phyloP scores from a whole-genome alignment of 2,329 filamentous ascomycete genomes.

The Ophiostoma triangulosporum region DNA sequence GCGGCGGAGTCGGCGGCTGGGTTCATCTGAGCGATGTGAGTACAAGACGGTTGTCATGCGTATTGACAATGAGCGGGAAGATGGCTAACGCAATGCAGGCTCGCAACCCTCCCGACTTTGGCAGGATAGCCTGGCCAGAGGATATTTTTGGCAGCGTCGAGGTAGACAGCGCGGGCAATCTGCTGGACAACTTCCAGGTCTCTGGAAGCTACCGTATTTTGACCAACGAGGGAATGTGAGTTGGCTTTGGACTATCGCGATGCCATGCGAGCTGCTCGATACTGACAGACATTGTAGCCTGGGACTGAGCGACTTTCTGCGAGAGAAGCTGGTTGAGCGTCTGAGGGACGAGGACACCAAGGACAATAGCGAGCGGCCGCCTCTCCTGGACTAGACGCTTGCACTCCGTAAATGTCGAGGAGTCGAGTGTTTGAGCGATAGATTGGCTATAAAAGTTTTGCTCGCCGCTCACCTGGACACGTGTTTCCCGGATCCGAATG shows the following conservation, averaged over 20 bases:
- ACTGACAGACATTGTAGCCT: constrained; percentile 25
- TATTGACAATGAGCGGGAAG: neutral
- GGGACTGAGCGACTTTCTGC: constrained; percentile 40
- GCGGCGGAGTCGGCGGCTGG: constrained; percentile 46
- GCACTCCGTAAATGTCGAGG: too few species aligned
- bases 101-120: constrained; percentile 52
- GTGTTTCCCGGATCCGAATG: too few species aligned
- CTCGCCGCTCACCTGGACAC: too few species aligned
- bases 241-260: constrained; percentile 13
- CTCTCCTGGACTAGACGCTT: constrained; percentile 8
- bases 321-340: constrained; percentile 38
- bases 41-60: neutral
- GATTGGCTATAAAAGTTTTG: too few species aligned
- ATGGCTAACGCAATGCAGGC: constrained; percentile 15
- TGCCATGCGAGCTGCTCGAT: constrained; percentile 12
- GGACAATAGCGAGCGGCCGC: constrained; percentile 12
- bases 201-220: constrained; percentile 39
- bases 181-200: constrained; percentile 15
- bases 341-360: constrained; percentile 37
- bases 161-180: constrained; percentile 38
- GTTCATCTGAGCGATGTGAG: constrained; percentile 48
- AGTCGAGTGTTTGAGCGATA: too few species aligned
- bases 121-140: constrained; percentile 54
- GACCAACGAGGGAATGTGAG: constrained; percentile 55
- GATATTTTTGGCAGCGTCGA: constrained; percentile 57